A percentile compares a stretch with the other conserved stretches of the same genome.
These are phyloP conservation scores for Pichia sporocuriosa DNA, from an alignment of 805 yeast species.

Conservation along the genomic window DNA sequence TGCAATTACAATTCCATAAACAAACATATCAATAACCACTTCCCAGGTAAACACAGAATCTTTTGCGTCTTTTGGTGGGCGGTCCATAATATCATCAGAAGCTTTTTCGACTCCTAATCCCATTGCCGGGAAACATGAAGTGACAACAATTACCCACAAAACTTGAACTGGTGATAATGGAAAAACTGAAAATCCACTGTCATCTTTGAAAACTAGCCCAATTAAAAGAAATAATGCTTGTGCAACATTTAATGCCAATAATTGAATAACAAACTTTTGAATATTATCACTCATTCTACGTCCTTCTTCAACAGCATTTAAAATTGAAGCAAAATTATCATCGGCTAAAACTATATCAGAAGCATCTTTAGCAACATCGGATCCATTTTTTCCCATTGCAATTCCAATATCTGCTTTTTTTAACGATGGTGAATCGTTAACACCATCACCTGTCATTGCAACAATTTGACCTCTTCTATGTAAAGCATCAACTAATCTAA, in stretches of 20 bases:
- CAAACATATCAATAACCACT: constrained; percentile 59
- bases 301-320: constrained; percentile 75
- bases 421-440: constrained; percentile 72
- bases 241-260: constrained; percentile 66
- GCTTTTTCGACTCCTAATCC: constrained; percentile 70
- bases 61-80: constrained; percentile 53
- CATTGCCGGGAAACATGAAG: constrained; percentile 81
- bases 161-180: constrained; percentile 78
- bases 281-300: constrained; percentile 73
- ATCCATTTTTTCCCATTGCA: constrained; percentile 78
- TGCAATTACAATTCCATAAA: constrained; percentile 72
- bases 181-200: constrained; percentile 63
- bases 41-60: constrained; percentile 59
- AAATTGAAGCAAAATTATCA: constrained; percentile 72
- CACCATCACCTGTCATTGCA: constrained; percentile 86
- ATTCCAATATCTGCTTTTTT: constrained; percentile 76
- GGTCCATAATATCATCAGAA: constrained; percentile 53
- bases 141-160: constrained; percentile 70
- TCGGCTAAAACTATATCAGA: constrained; percentile 71
- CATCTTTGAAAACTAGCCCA: constrained; percentile 66
- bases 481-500: constrained; percentile 70
- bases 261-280: constrained; percentile 69
- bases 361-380: constrained; percentile 83
- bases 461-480: constrained; percentile 56
- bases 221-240: constrained; percentile 63